These are phyloP conservation scores for Colletotrichum trifolii DNA, from an alignment of 2,329 filamentous ascomycete species.

Conservation along the genomic window DNA sequence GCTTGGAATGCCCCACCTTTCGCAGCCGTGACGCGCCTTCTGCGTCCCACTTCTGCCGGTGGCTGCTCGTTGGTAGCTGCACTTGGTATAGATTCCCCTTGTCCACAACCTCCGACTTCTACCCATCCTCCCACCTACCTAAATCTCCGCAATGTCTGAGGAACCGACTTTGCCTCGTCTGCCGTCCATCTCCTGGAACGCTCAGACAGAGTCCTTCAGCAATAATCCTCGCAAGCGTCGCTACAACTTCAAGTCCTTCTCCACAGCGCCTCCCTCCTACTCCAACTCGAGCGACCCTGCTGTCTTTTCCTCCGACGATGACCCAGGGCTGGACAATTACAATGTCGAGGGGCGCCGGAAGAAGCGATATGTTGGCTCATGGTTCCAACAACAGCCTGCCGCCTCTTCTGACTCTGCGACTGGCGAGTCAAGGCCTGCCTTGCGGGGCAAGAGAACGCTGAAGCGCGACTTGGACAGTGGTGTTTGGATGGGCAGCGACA, in stretches of 20 bases:
- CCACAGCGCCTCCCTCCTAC: conserved; percentile 48
- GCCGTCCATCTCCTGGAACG: conserved; percentile 52
- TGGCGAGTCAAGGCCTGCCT: conserved; percentile 50
- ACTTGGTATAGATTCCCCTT: conserved; percentile 1
- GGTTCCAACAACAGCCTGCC: conserved; percentile 71
- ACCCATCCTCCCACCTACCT: not conserved
- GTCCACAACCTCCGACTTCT: conserved; percentile 5
- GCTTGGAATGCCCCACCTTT: conserved; percentile 29
- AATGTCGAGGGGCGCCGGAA: conserved; percentile 64
- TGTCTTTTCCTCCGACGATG: conserved; percentile 79
- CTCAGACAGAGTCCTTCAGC: conserved; percentile 51
- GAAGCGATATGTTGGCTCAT: conserved; percentile 72
- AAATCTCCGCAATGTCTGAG: conserved; percentile 47
- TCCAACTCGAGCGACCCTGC: conserved; percentile 77
- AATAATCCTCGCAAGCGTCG: conserved; percentile 53
- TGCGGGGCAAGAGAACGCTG: conserved; percentile 62
- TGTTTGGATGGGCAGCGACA: conserved; percentile 75
- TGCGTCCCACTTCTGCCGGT: conserved; percentile 24
- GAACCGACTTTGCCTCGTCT: conserved; percentile 55
- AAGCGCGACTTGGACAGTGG: conserved; percentile 74
- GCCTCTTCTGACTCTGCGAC: conserved; percentile 60
- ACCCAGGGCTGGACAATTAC: conserved; percentile 75
- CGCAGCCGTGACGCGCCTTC: conserved; percentile 25
- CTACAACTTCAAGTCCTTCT: conserved; percentile 43
- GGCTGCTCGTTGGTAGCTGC: conserved; percentile 28